Evolutionary conservation across 225 moss, liverwort and hornwort species (phyloP), one percentile per base, ranked within the genome.

Genomic region (Polytrichum commune): DNA sequence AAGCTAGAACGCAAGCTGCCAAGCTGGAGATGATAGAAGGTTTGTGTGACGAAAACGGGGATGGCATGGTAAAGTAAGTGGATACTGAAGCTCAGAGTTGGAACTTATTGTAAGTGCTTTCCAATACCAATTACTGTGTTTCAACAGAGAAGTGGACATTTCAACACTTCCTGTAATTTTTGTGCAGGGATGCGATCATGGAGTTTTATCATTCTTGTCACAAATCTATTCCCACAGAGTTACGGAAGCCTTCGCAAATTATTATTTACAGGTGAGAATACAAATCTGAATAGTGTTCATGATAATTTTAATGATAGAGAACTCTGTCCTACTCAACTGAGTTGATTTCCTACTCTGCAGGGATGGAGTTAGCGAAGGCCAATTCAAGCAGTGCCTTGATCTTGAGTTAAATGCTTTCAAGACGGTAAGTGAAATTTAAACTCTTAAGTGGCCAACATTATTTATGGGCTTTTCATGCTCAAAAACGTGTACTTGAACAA

Each of bases 1-100:
- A 86, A 62, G 90, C 86, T 67, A 79, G 92, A 74, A 84, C 91
- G 0, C 92, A 98, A 69, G 67, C 92, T 0, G 79, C 94, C 0
- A 92, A 87, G 66, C 80, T 73, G 33, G 92, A 94, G 79, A 98
- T 98, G 89, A 93, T 98, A 1, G 88, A 93, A 58, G 94, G 90
- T 0, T 77, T 98, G 6, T 86, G 64, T 29, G 94, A 92, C 22
- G 75, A 80, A 22, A 33, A 75, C 7, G 80, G 76, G 64, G 79
- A 81, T 32, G 94, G 94, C 74, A 98, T 98, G 97, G 88, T 98
- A 26, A 88, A 63, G 92, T 94, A 76, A 3, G 85, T 27, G 53
- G 18, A 29, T 18, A 64, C 30, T 27, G 6, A 20, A 20, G 18
- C 30, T 27, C 19, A 46, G 13, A 13, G 46, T 46, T 46, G 13